Evolutionary conservation across 2,329 filamentous ascomycete genomes (phyloP).

Genomic region (Calonectria ilicicola): DNA sequence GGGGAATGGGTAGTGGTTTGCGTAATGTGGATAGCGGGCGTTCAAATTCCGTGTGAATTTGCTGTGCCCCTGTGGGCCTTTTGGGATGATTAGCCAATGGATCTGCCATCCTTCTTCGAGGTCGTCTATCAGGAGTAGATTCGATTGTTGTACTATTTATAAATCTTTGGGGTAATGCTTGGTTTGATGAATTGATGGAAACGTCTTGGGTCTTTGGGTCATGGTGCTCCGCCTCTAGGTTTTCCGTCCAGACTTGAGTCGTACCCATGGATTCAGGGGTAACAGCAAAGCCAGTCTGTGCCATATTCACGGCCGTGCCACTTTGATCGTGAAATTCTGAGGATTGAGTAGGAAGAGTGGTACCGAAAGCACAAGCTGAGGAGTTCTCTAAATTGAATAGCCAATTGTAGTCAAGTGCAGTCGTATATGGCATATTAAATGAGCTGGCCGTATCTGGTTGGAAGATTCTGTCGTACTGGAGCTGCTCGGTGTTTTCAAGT

Average conservation of each 20-base stretch:
- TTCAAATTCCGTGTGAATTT: conserved; percentile 38
- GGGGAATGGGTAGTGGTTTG: conserved; percentile 33
- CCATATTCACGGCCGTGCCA: conserved; percentile 4
- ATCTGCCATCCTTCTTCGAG: conserved; percentile 12
- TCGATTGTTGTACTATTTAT: background rate
- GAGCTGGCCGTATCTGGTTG: conserved; percentile 72
- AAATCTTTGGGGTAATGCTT: background rate
- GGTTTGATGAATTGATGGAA: background rate
- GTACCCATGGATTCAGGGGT: conserved; percentile 36
- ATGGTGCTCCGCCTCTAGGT: conserved; percentile 2
- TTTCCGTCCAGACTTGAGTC: conserved; percentile 30
- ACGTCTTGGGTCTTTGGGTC: background rate
- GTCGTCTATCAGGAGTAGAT: background rate
- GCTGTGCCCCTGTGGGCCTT: background rate
- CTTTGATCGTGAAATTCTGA: conserved; percentile 6
- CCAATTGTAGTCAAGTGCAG: conserved; percentile 73
- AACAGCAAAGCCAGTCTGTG: conserved; percentile 21
- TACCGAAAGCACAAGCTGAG: conserved; percentile 1
- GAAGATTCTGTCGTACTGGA: conserved; percentile 65
- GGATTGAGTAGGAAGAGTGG: background rate
- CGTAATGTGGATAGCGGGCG: conserved; percentile 43
- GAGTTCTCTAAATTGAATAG: conserved; percentile 62
- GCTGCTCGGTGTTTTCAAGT: conserved; percentile 22
- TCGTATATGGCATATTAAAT: conserved; percentile 75
- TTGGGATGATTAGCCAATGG: background rate